These are phyloP conservation scores for Nematodospora valgi DNA, from an alignment of 805 yeast species.

Conservation along the genomic window DNA sequence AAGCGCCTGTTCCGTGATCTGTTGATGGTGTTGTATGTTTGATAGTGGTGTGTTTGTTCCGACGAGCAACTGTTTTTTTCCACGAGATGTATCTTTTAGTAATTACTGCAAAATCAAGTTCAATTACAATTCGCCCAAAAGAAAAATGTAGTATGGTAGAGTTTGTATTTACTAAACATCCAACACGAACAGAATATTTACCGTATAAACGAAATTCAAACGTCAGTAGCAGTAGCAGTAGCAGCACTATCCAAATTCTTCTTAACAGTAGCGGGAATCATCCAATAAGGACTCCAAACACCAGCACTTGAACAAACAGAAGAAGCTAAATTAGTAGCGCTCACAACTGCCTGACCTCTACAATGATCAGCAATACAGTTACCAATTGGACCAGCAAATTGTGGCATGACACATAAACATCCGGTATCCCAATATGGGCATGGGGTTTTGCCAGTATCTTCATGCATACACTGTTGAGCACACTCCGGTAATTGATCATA, in stretches of 20 bases:
- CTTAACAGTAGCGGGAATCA: slow-evolving; percentile 14
- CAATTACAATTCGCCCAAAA: too few species aligned
- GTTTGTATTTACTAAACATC: too few species aligned
- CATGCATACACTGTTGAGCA: slow-evolving; percentile 33
- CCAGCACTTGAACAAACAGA: slow-evolving; percentile 21
- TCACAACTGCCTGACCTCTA: slow-evolving; percentile 25
- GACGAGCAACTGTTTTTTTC: too few species aligned
- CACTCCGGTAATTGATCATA: slow-evolving; percentile 36
- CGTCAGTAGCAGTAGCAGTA: slow-evolving; percentile 9
- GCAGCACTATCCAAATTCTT: slow-evolving; percentile 21
- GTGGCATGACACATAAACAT: slow-evolving; percentile 40
- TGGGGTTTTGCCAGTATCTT: slow-evolving; percentile 39
- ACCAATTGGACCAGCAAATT: slow-evolving; percentile 30
- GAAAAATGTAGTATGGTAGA: too few species aligned
- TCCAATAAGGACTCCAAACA: slow-evolving; percentile 30
- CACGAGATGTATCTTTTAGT: slow-evolving; percentile 30
- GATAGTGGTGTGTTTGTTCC: too few species aligned
- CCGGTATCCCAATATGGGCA: slow-evolving; percentile 46
- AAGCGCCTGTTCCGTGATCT: too few species aligned
- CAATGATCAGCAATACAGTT: slow-evolving; percentile 38
- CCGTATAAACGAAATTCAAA: too few species aligned
- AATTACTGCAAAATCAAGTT: too few species aligned
- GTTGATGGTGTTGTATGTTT: too few species aligned
- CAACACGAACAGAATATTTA: too few species aligned
- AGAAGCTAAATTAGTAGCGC: slow-evolving; percentile 25